Percentiles rank a stretch among this genome's conserved stretches.
phyloP scores from a whole-genome alignment of 495 filamentous ascomycete species.

The Aspergillus conjunctus region DNA sequence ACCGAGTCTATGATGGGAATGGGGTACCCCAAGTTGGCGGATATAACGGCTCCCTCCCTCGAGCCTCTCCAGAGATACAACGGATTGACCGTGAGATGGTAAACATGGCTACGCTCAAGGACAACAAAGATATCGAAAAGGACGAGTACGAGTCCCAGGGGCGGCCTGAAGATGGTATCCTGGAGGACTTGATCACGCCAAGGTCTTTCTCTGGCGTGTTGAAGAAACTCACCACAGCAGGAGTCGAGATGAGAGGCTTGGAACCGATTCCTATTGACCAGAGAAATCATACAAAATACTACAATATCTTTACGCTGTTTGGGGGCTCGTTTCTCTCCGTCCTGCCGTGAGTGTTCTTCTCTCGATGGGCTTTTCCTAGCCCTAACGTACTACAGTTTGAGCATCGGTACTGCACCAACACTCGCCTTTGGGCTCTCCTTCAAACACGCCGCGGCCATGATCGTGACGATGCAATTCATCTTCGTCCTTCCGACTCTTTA shows the following conservation, averaged over 20 bases:
- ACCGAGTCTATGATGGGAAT: too few relatives aligned
- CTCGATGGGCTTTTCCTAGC: background rate
- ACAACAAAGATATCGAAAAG: constrained; percentile 3
- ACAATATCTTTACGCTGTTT: constrained; percentile 11
- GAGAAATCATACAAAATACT: constrained; percentile 10
- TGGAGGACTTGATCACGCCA: background rate
- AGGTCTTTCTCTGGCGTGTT: background rate
- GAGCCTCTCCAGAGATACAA: background rate
- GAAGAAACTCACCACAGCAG: constrained; percentile 8
- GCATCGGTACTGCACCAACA: constrained; percentile 1
- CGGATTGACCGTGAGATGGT: background rate
- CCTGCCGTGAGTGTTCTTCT: background rate
- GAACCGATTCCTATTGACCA: constrained; percentile 5
- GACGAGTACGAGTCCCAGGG: background rate
- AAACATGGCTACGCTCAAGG: background rate
- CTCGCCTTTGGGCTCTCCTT: constrained; percentile 6
- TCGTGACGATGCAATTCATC: constrained; percentile 9
- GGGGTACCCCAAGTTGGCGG: too few relatives aligned
- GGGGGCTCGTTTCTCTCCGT: constrained; percentile 7
- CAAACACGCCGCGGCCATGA: constrained; percentile 8
- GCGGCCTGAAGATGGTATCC: background rate
- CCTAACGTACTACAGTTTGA: background rate
- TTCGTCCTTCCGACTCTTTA: constrained; percentile 9
- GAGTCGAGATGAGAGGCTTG: constrained; percentile 7
- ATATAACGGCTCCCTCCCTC: background rate